A percentile compares a stretch with the other conserved stretches of the same genome.
Conservation (phyloP, 2,329 filamentous ascomycete species). For the Metarhizium rileyi region DNA sequence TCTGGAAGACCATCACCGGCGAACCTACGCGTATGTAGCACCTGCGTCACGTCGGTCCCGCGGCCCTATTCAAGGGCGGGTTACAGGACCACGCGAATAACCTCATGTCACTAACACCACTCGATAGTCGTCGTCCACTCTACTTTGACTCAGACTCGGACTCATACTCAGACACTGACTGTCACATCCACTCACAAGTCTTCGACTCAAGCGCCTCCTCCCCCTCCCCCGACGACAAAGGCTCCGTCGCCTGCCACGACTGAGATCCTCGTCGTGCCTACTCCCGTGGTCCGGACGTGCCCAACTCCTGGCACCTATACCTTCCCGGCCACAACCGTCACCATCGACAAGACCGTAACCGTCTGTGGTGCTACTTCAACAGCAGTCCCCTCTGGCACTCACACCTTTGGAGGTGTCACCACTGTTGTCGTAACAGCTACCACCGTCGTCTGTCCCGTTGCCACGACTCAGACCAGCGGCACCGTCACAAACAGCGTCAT, state of each 20-base stretch:
- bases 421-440: constrained; percentile 58
- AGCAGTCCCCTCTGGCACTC: constrained; percentile 49
- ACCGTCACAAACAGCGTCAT: constrained; percentile 56
- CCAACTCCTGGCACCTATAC: constrained; percentile 64
- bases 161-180: constrained; percentile 14
- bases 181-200: constrained; percentile 10
- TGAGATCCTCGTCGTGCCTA: constrained; percentile 35
- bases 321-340: constrained; percentile 62
- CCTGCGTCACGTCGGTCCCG: not conserved
- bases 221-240: constrained; percentile 2
- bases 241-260: constrained; percentile 24
- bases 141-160: constrained; percentile 15
- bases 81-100: no score
- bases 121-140: constrained; percentile 27
- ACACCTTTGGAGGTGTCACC: constrained; percentile 64
- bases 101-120: constrained; percentile 11
- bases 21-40: constrained; percentile 49
- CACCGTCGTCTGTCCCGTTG: constrained; percentile 61
- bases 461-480: constrained; percentile 49
- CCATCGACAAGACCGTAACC: constrained; percentile 56
- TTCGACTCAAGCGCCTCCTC: constrained; percentile 2
- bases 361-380: constrained; percentile 56
- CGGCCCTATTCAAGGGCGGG: not conserved
- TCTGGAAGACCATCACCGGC: constrained; percentile 62
- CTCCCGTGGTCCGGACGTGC: constrained; percentile 43